A percentile compares a stretch with the other conserved stretches of the same genome.
phyloP scores from a whole-genome alignment of 129 eudicot genomes.

The Pseudognaphalium luteoalbum region DNA sequence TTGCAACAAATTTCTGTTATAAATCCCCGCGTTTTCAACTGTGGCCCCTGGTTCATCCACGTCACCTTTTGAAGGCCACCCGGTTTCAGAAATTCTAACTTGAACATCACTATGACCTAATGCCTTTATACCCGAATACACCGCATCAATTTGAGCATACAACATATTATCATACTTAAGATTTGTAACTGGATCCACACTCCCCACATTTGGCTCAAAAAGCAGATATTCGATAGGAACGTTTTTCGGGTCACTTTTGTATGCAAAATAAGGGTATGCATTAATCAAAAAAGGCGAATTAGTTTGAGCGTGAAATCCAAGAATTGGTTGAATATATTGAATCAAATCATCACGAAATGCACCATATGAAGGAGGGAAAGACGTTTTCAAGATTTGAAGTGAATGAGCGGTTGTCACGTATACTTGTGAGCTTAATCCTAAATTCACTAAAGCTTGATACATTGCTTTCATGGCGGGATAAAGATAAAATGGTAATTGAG shows the following conservation, averaged over 20 bases:
- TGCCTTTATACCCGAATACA: conserved; percentile 78
- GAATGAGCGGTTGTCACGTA: conserved; percentile 89
- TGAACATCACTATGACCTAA: conserved; percentile 72
- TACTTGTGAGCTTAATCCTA: conserved; percentile 61
- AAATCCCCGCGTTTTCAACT: conserved; percentile 67
- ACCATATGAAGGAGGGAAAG: conserved; percentile 93
- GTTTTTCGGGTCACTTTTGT: conserved; percentile 61
- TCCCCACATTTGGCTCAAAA: conserved; percentile 69
- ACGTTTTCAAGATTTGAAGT: conserved; percentile 54
- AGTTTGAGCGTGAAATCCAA: conserved; percentile 58
- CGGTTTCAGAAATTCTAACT: conserved; percentile 86
- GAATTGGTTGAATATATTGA: conserved; percentile 63
- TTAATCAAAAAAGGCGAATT: conserved; percentile 81
- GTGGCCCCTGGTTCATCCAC: conserved; percentile 81
- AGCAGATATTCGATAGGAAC: conserved; percentile 65
- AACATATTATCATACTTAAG: conserved; percentile 90
- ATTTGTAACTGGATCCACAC: conserved; percentile 57
- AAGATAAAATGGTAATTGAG: conserved; percentile 46
- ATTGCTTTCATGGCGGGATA: conserved; percentile 85
- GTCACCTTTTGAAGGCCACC: conserved; percentile 99
- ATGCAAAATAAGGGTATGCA: conserved; percentile 88
- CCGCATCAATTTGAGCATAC: conserved; percentile 94
- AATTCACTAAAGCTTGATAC: conserved; percentile 55
- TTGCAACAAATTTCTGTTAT: conserved; percentile 75
- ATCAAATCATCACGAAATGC: conserved; percentile 58